phyloP scores from a whole-genome alignment of 2,329 filamentous ascomycete genomes.

The Tolypocladium paradoxum region DNA sequence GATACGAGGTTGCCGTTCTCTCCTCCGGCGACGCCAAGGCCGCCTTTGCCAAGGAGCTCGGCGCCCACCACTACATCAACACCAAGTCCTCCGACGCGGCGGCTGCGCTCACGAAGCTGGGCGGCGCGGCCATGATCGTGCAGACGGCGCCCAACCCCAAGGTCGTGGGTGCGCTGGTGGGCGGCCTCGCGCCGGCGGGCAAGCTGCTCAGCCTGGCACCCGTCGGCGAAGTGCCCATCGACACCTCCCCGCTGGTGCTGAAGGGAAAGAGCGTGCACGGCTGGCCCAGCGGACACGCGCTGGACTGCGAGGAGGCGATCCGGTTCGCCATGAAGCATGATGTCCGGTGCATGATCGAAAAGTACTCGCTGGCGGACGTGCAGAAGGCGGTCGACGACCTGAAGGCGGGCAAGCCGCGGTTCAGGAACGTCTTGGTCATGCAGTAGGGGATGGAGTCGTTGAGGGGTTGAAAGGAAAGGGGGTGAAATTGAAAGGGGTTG shows the following conservation, averaged over 20 bases:
- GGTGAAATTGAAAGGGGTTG: too few relatives aligned
- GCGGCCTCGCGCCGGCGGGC: conserved; percentile 41
- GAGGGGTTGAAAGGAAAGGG: not conserved
- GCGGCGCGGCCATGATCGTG: conserved; percentile 51
- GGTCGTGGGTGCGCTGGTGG: conserved; percentile 40
- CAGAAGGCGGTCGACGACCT: conserved; percentile 33
- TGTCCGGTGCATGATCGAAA: conserved; percentile 56
- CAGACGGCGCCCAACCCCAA: conserved; percentile 51
- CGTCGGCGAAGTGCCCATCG: conserved; percentile 32
- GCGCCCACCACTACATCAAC: conserved; percentile 36
- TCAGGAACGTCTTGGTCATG: conserved; percentile 34
- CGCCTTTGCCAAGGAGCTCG: conserved; percentile 46
- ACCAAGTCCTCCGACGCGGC: conserved; percentile 38
- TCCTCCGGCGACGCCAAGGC: conserved; percentile 56
- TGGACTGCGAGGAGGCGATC: conserved; percentile 56
- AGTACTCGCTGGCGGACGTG: conserved; percentile 45
- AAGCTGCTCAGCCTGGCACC: conserved; percentile 51
- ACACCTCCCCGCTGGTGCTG: conserved; percentile 28
- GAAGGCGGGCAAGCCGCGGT: conserved; percentile 29
- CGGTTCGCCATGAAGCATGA: conserved; percentile 50
- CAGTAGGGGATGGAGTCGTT: conserved; percentile 7
- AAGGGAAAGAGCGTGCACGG: conserved; percentile 52
- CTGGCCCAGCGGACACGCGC: conserved; percentile 51
- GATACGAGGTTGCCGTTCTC: conserved; percentile 60
- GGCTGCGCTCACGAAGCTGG: conserved; percentile 40